Percentiles rank a stretch among this genome's conserved stretches.
phyloP scores from a whole-genome alignment of 129 eudicot species.

The Kitagawia praeruptora region DNA sequence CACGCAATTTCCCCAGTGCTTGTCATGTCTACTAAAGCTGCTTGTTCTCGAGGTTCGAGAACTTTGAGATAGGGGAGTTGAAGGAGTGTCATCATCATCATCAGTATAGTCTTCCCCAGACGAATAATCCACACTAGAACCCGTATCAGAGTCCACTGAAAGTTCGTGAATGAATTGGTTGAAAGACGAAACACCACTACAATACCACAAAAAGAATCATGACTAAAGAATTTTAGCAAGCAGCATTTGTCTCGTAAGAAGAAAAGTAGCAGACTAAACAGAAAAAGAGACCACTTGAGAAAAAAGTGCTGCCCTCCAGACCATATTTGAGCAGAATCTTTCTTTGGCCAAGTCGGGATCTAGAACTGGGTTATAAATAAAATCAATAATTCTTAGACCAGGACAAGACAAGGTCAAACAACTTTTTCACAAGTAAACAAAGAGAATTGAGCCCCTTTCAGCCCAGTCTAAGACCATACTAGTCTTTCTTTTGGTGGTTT shows the following conservation, averaged over 20 bases:
- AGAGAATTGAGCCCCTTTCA: not conserved
- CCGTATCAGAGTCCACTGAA: slow-evolving; percentile 67
- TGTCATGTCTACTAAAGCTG: slow-evolving; percentile 44
- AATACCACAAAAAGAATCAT: slow-evolving; percentile 13
- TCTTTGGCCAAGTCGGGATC: not conserved
- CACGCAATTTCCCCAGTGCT: slow-evolving; percentile 29
- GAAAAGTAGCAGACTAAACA: not conserved
- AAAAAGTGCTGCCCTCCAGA: not conserved
- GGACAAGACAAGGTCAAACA: not conserved
- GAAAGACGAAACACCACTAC: slow-evolving; percentile 91
- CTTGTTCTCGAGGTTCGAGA: slow-evolving; percentile 46
- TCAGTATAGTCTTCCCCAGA: slow-evolving; percentile 71
- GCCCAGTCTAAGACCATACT: not conserved
- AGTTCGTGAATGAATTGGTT: slow-evolving; percentile 80
- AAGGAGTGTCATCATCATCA: slow-evolving; percentile 31
- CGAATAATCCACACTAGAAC: slow-evolving; percentile 51
- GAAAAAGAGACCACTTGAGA: not conserved
- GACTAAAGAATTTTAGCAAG: not conserved
- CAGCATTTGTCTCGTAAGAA: not conserved
- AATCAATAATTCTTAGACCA: not conserved
- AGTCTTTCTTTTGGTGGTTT: not conserved
- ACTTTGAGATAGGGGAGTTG: slow-evolving; percentile 58
- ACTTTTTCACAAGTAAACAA: not conserved
- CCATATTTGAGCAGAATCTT: not conserved
- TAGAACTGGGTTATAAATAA: not conserved